phyloP scores from a whole-genome alignment of 306 rosid species.

The Sindora glabra region DNA sequence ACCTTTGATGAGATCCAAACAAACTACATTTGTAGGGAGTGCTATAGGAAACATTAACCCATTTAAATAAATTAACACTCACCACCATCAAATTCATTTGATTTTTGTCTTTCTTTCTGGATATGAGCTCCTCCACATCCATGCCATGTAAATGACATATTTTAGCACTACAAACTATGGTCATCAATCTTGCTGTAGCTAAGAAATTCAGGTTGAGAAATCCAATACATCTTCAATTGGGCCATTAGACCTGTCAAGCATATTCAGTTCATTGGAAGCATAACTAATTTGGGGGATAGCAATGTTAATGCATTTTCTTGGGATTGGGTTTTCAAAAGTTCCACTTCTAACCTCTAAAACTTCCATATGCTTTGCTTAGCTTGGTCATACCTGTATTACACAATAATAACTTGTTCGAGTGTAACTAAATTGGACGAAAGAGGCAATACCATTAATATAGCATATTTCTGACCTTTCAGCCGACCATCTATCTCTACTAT shows the following conservation, averaged over 20 bases:
- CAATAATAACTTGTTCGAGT: neutral
- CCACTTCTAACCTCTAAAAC: slow-evolving; percentile 62
- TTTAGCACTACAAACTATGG: neutral
- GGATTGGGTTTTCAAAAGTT: slow-evolving; percentile 55
- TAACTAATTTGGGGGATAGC: slow-evolving; percentile 21
- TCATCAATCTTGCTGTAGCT: too few species aligned
- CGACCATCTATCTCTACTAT: slow-evolving; percentile 56
- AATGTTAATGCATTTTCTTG: slow-evolving; percentile 45
- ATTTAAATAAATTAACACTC: slow-evolving; percentile 14
- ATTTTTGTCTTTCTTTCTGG: slow-evolving; percentile 36
- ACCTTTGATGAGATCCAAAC: slow-evolving; percentile 17
- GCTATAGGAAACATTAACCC: neutral
- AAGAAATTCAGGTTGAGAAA: slow-evolving; percentile 14
- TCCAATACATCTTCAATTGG: slow-evolving; percentile 59
- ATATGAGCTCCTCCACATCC: slow-evolving; percentile 56
- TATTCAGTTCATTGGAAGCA: slow-evolving; percentile 53
- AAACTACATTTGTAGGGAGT: neutral
- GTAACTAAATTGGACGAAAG: neutral
- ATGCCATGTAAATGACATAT: slow-evolving; percentile 38
- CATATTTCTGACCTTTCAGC: slow-evolving; percentile 41
- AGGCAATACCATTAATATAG: neutral
- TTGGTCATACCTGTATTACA: slow-evolving; percentile 45
- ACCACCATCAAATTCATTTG: slow-evolving; percentile 43
- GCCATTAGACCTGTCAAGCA: slow-evolving; percentile 53
- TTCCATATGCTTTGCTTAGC: slow-evolving; percentile 65